Evolutionary conservation across 2,329 filamentous ascomycete genomes (phyloP).

Genomic region (Botrytis cinerea): DNA sequence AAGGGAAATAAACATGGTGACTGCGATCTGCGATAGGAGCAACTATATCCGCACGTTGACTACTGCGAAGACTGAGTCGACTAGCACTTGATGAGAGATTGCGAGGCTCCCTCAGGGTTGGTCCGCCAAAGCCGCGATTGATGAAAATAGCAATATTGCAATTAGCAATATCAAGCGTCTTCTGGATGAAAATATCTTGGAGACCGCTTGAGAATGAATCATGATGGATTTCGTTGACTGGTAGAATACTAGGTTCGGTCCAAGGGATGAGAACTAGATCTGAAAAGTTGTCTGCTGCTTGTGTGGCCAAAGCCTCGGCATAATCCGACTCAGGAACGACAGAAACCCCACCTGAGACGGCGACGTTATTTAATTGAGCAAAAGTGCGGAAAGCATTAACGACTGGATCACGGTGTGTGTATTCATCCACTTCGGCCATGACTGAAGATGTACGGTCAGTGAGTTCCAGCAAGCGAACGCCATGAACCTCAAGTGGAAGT

Average conservation of each 20-base stretch:
- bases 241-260: conserved; percentile 76
- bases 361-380: conserved; percentile 78
- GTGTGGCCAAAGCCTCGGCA: conserved; percentile 71
- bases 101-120: conserved; percentile 45
- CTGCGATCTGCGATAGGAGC: conserved; percentile 65
- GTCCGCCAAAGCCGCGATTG: conserved; percentile 66
- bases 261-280: conserved; percentile 85
- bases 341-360: conserved; percentile 78
- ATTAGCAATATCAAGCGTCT: conserved; percentile 61
- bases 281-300: conserved; percentile 67
- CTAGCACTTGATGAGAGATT: conserved; percentile 51
- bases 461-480: conserved; percentile 81
- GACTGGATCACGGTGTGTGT: conserved; percentile 74
- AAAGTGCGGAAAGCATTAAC: conserved; percentile 91
- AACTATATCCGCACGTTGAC: conserved; percentile 56
- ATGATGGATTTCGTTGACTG: conserved; percentile 56
- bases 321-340: conserved; percentile 78
- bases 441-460: conserved; percentile 93
- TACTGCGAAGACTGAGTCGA: conserved; percentile 57
- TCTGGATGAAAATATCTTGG: conserved; percentile 74
- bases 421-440: conserved; percentile 84
- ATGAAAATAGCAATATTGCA: conserved; percentile 79
- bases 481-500: conserved; percentile 53
- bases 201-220: conserved; percentile 61
- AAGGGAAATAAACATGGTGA: conserved; percentile 85